phyloP scores from a whole-genome alignment of 352 stramenopile genomes.

The Globisporangium abappressorium region DNA sequence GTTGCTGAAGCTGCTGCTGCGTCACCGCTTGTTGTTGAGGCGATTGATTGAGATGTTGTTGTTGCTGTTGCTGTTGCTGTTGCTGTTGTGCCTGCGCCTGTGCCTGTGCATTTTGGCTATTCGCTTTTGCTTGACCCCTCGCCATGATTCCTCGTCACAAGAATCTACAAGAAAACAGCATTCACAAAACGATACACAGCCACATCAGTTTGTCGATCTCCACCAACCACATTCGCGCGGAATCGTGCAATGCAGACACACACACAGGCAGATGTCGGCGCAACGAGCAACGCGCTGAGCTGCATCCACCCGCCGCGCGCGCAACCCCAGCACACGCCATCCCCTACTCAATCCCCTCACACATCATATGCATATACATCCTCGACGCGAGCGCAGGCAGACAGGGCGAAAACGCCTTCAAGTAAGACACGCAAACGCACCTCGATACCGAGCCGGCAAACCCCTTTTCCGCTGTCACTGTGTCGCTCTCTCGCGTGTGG shows the following conservation, averaged over 20 bases:
- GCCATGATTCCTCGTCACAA: conserved; percentile 11
- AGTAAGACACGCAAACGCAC: conserved; percentile 14
- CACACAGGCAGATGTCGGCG: neutral
- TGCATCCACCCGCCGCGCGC: neutral
- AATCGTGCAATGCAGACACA: neutral
- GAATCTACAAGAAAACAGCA: neutral
- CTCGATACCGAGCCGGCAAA: conserved; percentile 10
- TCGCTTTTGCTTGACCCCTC: conserved; percentile 8
- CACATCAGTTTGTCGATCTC: neutral
- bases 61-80: conserved; percentile 12
- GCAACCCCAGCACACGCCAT: conserved; percentile 8
- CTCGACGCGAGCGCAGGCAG: neutral
- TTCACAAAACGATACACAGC: conserved; percentile 3
- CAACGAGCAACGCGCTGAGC: neutral
- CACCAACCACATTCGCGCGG: neutral
- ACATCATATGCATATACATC: neutral
- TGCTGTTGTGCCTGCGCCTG: conserved; percentile 8
- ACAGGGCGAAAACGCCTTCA: conserved; percentile 1
- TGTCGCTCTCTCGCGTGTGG: conserved; percentile 17
- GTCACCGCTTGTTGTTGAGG: conserved; percentile 17
- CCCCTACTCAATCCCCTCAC: neutral
- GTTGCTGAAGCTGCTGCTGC: conserved; percentile 30
- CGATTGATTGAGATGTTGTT: conserved; percentile 15
- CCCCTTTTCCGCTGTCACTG: conserved; percentile 21
- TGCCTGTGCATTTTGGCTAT: conserved; percentile 9